phyloP scores from a whole-genome alignment of 2,329 filamentous ascomycete genomes.

The Fusarium sp. region DNA sequence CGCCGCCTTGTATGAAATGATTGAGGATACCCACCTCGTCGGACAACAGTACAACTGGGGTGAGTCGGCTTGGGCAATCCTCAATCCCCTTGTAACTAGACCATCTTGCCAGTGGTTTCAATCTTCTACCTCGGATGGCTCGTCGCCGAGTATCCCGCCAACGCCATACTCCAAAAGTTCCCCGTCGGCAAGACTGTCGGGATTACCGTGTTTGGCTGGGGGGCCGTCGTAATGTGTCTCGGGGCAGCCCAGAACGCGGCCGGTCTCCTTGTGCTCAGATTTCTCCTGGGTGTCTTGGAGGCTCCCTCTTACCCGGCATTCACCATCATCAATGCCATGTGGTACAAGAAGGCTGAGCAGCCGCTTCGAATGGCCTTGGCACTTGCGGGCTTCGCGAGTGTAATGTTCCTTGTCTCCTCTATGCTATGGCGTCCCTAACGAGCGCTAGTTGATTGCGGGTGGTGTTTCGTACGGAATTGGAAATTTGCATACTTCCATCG shows the following conservation, averaged over 20 bases:
- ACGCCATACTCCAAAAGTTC: slow-evolving; percentile 8
- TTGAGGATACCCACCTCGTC: slow-evolving; percentile 2
- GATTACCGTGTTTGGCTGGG: slow-evolving; percentile 36
- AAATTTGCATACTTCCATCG: slow-evolving; percentile 35
- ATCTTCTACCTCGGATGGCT: slow-evolving; percentile 29
- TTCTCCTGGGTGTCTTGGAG: slow-evolving; percentile 43
- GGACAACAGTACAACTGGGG: slow-evolving; percentile 28
- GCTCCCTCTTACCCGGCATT: slow-evolving; percentile 16
- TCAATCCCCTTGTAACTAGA: neutral
- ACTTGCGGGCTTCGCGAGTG: slow-evolving; percentile 10
- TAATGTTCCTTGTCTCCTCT: neutral
- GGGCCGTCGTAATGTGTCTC: slow-evolving; percentile 53
- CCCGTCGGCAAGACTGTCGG: neutral
- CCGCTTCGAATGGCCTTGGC: slow-evolving; percentile 13
- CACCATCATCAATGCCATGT: slow-evolving; percentile 8
- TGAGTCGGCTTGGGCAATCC: neutral
- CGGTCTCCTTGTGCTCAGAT: slow-evolving; percentile 38
- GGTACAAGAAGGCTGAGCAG: slow-evolving; percentile 18
- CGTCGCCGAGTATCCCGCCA: slow-evolving; percentile 7
- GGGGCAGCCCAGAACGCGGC: slow-evolving; percentile 51
- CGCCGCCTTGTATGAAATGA: slow-evolving; percentile 23
- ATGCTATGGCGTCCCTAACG: neutral
- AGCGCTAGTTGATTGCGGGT: slow-evolving; percentile 34
- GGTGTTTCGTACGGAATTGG: slow-evolving; percentile 47
- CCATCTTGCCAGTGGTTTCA: neutral